These are phyloP conservation scores for Calonectria naviculata DNA, from an alignment of 2,329 filamentous ascomycete genomes.

Conservation along the genomic window DNA sequence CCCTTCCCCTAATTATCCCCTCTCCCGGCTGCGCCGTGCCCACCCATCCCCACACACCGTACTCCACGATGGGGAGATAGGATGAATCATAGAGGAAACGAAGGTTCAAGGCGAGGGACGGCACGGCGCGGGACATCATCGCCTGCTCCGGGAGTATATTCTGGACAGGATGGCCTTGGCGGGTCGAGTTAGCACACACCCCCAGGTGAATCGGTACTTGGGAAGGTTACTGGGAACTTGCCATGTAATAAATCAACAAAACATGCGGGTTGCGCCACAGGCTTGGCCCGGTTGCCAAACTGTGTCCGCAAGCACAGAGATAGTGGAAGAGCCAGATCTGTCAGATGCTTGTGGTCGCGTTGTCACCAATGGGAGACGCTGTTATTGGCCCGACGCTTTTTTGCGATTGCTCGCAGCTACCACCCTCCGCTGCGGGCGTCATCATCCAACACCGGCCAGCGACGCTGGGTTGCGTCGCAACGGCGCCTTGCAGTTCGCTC, in stretches of 20 bases:
- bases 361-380: constrained; percentile 3
- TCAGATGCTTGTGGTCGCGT: constrained; percentile 21
- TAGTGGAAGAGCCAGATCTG: constrained; percentile 19
- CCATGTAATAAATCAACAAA: neutral
- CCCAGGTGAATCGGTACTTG: neutral
- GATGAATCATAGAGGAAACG: constrained; percentile 5
- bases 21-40: constrained; percentile 17
- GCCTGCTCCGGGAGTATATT: neutral
- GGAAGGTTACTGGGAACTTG: neutral
- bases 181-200: neutral
- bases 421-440: constrained; percentile 20
- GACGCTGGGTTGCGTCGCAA: constrained; percentile 15
- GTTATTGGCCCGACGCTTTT: constrained; percentile 23
- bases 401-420: constrained; percentile 24
- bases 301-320: neutral
- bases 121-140: constrained; percentile 14
- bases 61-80: neutral
- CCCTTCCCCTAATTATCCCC: neutral
- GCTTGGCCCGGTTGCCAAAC: constrained; percentile 3
- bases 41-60: constrained; percentile 17
- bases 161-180: neutral
- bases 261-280: constrained; percentile 1
- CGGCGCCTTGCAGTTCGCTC: constrained; percentile 14
- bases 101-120: constrained; percentile 12
- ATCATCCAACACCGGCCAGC: constrained; percentile 16